Conservation (phyloP, 768 basidiomycete genomes). For the Lactarius hengduanensis region DNA sequence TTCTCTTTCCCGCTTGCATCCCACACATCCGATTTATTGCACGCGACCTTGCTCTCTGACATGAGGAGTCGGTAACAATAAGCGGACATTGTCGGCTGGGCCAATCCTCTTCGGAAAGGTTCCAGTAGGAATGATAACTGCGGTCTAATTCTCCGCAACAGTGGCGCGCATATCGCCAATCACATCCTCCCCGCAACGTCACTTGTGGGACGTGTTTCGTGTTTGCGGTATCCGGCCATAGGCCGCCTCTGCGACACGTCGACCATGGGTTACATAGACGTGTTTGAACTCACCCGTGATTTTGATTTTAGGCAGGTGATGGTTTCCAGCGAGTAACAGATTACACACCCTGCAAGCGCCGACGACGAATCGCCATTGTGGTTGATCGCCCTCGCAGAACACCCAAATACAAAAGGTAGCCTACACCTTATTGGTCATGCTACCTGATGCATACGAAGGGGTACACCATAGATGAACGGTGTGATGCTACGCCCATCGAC, state of each 20-base stretch:
- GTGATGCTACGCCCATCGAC: not conserved
- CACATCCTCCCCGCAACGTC: constrained; percentile 8
- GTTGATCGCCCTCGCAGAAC: not conserved
- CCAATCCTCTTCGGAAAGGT: not conserved
- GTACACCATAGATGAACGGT: not conserved
- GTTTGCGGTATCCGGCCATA: constrained; percentile 10
- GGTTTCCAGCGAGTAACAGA: not conserved
- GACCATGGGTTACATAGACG: constrained; percentile 4
- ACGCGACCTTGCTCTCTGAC: not conserved
- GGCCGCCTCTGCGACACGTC: not conserved
- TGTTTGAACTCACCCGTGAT: constrained; percentile 12
- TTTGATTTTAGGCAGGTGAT: constrained; percentile 15
- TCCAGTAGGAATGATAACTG: not conserved
- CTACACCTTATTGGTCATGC: not conserved
- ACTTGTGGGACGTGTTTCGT: constrained; percentile 14
- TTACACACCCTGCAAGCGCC: not conserved
- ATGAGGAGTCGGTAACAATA: constrained; percentile 12
- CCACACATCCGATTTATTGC: not conserved
- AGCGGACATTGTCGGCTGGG: constrained; percentile 1
- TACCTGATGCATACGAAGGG: not conserved
- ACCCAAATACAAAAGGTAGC: not conserved
- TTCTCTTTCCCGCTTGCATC: not conserved
- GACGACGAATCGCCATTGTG: not conserved
- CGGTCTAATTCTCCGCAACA: constrained; percentile 9
- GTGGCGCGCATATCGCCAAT: constrained; percentile 12